Evolutionary conservation across 345 rosid species (phyloP), one percentile per base, ranked within the genome.

Genomic region (Erucastrum elatum): DNA sequence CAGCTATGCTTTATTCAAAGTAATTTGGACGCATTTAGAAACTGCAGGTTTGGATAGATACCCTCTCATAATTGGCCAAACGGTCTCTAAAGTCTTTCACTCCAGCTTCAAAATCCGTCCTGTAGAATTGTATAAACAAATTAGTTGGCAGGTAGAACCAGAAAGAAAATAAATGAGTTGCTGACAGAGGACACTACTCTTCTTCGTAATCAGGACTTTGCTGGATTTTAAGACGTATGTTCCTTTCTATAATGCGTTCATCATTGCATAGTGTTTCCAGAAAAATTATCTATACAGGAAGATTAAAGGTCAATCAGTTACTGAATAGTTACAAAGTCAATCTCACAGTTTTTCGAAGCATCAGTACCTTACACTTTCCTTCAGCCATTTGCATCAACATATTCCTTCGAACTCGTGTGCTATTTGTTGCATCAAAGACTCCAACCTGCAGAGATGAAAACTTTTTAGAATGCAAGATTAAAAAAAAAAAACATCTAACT

Each of bases 301-400:
- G 5, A 58, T 62, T 15, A 70, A 66, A 75, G 58, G 51, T 66
- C 35, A 25, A 80, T 66, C 65, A 65, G 51, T 44, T 58, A 66
- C 69, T 31, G 21, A 68, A 58, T 68, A 11, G 2, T 31, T 53
- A 8, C 44, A 34, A 29, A 64, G 35, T 61, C 51, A 51, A 61
- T 68, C 61, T 72, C 29, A 26, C 66, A 66, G 31, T 39, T 30
- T 55, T 5, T 65, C 17, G 27, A 58, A 41, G 73, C 65, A n/a
- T 74, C 75, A 75, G 15, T 90, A 93, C 99, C 99, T 96, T 96
- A 90, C 99, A 96, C 49, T 87, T 96, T 75, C 99, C 99, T 87
- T 93, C 99, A 75, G 98, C 99, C 96, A 96, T 87, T 89, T 96
- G 89, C 98, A 96, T 91, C 85, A 96, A 89, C 99, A 96, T 84